Evolutionary conservation across 441 rosid genomes (phyloP).

Genomic region (Corymbia citriodora): DNA sequence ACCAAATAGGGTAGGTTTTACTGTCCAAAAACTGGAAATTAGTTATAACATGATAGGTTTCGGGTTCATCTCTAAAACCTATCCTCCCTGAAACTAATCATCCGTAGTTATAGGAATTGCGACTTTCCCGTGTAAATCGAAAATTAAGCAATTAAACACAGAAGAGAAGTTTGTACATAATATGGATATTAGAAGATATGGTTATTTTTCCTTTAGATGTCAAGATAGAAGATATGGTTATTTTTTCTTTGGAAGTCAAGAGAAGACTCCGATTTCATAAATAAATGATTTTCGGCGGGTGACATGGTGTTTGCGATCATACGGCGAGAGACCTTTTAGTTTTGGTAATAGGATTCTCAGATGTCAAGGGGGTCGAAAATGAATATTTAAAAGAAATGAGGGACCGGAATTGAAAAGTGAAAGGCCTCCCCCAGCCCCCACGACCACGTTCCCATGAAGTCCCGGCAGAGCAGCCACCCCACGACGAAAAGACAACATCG

Average conservation of each 20-base stretch:
- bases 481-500: not conserved
- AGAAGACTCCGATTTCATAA: not conserved
- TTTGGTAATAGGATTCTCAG: not conserved
- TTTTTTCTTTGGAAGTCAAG: not conserved
- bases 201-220: no score
- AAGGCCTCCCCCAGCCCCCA: not conserved
- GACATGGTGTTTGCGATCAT: not conserved
- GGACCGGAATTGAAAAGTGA: not conserved
- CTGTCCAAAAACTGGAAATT: no score
- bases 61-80: no score
- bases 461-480: not conserved
- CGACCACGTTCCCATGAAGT: not conserved
- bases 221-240: no score
- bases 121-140: not conserved
- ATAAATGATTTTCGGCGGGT: not conserved
- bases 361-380: not conserved
- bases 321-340: not conserved
- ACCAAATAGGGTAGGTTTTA: no score
- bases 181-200: not conserved
- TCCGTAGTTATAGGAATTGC: not conserved
- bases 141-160: not conserved
- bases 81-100: no score
- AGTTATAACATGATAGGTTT: no score
- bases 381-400: not conserved
- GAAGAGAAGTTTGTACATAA: not conserved